phyloP scores from a whole-genome alignment of 2,329 filamentous ascomycete species.

The Calycina herbarum region DNA sequence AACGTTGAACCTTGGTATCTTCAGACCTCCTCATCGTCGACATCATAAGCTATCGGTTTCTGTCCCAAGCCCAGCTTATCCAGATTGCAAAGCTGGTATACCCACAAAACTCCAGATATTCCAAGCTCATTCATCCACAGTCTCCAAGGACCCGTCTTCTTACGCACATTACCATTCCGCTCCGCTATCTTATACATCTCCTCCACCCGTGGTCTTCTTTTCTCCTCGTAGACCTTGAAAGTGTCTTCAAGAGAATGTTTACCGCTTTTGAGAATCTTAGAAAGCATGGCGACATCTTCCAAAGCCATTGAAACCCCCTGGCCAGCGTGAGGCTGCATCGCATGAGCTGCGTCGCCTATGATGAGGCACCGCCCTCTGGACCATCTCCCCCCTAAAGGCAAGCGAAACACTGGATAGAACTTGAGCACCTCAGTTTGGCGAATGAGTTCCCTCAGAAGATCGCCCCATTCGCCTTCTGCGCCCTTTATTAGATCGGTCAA shows the following conservation, averaged over 20 bases:
- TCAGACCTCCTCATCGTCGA: too few relatives aligned
- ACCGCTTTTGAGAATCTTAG: slow-evolving; percentile 33
- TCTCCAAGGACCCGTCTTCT: slow-evolving; percentile 6
- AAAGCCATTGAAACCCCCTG: slow-evolving; percentile 51
- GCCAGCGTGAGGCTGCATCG: slow-evolving; percentile 44
- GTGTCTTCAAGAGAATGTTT: slow-evolving; percentile 42
- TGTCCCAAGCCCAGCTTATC: too few relatives aligned
- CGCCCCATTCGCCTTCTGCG: slow-evolving; percentile 17
- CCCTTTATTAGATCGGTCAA: slow-evolving; percentile 11
- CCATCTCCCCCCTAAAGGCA: slow-evolving; percentile 20
- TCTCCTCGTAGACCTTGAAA: slow-evolving; percentile 48
- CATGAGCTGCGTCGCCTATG: slow-evolving; percentile 28
- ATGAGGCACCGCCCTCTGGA: slow-evolving; percentile 17
- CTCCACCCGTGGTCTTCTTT: slow-evolving; percentile 46
- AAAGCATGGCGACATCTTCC: slow-evolving; percentile 52
- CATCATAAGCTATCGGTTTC: too few relatives aligned
- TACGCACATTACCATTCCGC: slow-evolving; percentile 29
- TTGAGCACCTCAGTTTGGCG: slow-evolving; percentile 10
- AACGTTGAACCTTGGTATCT: too few relatives aligned
- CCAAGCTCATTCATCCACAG: too few relatives aligned
- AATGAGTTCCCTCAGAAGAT: slow-evolving; percentile 11
- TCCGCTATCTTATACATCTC: slow-evolving; percentile 45
- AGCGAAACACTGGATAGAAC: slow-evolving; percentile 23
- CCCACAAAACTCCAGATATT: too few relatives aligned
- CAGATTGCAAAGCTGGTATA: too few relatives aligned